phyloP scores from a whole-genome alignment of 2,329 filamentous ascomycete species.

The Chalara sp. region DNA sequence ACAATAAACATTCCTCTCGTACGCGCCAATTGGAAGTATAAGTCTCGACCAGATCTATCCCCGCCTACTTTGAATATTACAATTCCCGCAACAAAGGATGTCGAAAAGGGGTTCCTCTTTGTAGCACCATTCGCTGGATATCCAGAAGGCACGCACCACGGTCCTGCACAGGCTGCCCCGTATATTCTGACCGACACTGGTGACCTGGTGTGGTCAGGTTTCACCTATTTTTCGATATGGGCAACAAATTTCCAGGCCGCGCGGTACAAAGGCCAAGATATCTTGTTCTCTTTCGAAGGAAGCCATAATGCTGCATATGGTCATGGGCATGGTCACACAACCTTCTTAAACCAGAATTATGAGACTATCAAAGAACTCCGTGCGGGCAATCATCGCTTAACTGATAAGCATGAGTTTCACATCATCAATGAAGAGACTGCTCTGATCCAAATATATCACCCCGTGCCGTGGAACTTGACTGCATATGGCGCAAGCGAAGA shows the following conservation, averaged over 20 bases:
- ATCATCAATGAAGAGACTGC: conserved; percentile 45
- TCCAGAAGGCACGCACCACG: conserved; percentile 33
- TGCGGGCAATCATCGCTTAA: conserved; percentile 42
- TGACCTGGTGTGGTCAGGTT: conserved; percentile 51
- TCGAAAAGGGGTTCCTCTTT: conserved; percentile 39
- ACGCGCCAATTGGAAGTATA: conserved; percentile 38
- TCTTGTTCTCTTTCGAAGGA: conserved; percentile 48
- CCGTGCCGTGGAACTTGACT: conserved; percentile 37
- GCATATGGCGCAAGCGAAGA: conserved; percentile 38
- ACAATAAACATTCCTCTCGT: not conserved
- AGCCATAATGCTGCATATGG: conserved; percentile 44
- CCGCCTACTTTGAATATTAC: conserved; percentile 39
- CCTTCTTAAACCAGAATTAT: conserved; percentile 46
- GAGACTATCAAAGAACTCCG: conserved; percentile 46
- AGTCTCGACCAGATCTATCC: conserved; percentile 39
- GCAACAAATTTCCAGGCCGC: conserved; percentile 43
- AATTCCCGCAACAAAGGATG: conserved; percentile 32
- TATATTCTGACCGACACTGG: conserved; percentile 50
- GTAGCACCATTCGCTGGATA: conserved; percentile 30
- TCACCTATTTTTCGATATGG: conserved; percentile 45
- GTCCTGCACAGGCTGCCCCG: conserved; percentile 43
- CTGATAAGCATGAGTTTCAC: conserved; percentile 43
- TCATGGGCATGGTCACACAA: conserved; percentile 47
- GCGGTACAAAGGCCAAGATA: conserved; percentile 42
- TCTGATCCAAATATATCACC: conserved; percentile 47